Evolutionary conservation across 768 basidiomycete genomes (phyloP), one percentile per base, ranked within the genome.

Genomic region (Amyloporia xantha): DNA sequence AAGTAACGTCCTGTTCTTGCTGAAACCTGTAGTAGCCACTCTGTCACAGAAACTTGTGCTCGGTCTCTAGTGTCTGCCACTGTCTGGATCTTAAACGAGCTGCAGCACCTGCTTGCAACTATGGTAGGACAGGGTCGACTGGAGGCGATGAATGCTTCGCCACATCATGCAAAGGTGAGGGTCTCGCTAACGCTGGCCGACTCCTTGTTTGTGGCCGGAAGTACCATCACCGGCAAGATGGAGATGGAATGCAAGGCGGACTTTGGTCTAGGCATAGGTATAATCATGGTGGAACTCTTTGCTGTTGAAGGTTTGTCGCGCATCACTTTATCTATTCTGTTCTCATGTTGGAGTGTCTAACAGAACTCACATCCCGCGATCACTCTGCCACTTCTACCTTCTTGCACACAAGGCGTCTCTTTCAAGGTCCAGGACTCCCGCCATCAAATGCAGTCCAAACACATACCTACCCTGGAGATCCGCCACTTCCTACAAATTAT

Each of bases 321-420:
- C 19, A 19, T 39, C n/a, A n/a, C n/a, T 39, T 19, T 9, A 17
- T 17, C 57, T 40, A 7, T 43, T 37, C 57, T 40, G 7, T 44
- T 42, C 20, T 21, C 27, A 45, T 27, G 43, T 36, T 21, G 28
- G 26, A 19, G 4, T 25, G 11, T 4, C 13, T 40, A 39, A 2
- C 52, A 91, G 89, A 90, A 61, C 66, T 92, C 10, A 79, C 78
- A 5, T 87, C 86, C 25, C 71, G 85, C 55, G 84, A 88, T 62
- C 84, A 88, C 64, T 82, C 87, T 20, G 90, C 89, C 2, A 86
- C 82, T 0, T 84, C 82, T 23, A 84, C 81, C 0, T 91, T 91
- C 57, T 63, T 90, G 25, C 84, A 86, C 54, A 77, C 72, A 48
- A 74, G 78, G 24, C 75, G 85, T 26, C 61, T 87, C 5, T 92